Conservation (phyloP, 2,329 filamentous ascomycete genomes). For the Exophiala aquamarina region DNA sequence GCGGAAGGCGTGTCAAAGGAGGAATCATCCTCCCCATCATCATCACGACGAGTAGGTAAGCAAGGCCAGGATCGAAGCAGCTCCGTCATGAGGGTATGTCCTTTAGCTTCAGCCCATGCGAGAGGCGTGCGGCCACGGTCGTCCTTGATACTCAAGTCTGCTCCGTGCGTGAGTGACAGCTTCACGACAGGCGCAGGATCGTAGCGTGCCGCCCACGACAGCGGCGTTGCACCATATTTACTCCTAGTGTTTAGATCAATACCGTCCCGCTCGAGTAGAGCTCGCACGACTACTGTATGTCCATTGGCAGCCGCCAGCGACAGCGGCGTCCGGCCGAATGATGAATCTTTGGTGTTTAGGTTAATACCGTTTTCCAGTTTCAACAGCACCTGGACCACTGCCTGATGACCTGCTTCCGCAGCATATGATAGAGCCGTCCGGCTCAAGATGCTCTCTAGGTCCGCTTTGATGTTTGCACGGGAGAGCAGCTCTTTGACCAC, state of each 20-base stretch:
- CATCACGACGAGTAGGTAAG: too few relatives aligned
- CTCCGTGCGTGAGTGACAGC: slow-evolving; percentile 10
- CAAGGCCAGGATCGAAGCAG: too few relatives aligned
- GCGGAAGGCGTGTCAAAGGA: too few relatives aligned
- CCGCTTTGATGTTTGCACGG: neutral
- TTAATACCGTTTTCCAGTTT: slow-evolving; percentile 5
- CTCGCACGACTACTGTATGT: slow-evolving; percentile 11
- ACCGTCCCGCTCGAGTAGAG: slow-evolving; percentile 8
- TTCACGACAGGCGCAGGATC: slow-evolving; percentile 35
- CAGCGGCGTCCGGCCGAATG: slow-evolving; percentile 6
- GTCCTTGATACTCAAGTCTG: neutral
- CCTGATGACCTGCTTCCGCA: slow-evolving; percentile 8
- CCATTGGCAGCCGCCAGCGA: slow-evolving; percentile 7
- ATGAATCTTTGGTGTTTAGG: slow-evolving; percentile 2
- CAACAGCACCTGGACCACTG: slow-evolving; percentile 13
- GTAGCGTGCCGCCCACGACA: slow-evolving; percentile 9
- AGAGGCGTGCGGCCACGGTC: too few relatives aligned
- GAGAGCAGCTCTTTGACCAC: slow-evolving; percentile 4
- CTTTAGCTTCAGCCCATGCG: too few relatives aligned
- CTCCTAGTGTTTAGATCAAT: neutral
- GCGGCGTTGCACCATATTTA: slow-evolving; percentile 5
- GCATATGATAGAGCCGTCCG: slow-evolving; percentile 21
- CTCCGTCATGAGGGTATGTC: too few relatives aligned
- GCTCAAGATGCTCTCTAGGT: slow-evolving; percentile 6
- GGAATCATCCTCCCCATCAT: too few relatives aligned